Conservation (phyloP, 1,284 basidiomycete species). For the Microbotryum lychnidis-dioicae region DNA sequence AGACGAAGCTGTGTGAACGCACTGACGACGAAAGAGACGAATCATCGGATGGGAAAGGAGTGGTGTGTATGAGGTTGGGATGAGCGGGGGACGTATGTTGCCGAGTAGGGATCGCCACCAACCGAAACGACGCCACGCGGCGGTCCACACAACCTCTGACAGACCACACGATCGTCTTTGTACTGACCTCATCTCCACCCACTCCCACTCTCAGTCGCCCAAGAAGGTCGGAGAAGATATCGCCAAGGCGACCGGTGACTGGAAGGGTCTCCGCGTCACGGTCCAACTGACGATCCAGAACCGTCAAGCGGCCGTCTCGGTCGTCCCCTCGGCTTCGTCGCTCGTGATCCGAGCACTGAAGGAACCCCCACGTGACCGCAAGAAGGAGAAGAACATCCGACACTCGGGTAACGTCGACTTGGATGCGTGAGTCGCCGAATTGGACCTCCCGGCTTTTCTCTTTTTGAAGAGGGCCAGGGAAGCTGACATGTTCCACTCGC, state of each 20-base stretch:
- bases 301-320: conserved; percentile 93
- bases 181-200: conserved; percentile 3
- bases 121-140: conserved; percentile 1
- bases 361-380: conserved; percentile 97
- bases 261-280: conserved; percentile 99
- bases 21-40: no score
- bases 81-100: neutral
- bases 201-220: conserved; percentile 61
- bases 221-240: conserved; percentile 99
- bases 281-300: conserved; percentile 99
- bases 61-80: no score
- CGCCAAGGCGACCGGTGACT: conserved; percentile 94
- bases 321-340: conserved; percentile 95
- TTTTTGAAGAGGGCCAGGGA: neutral
- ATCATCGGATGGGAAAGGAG: no score
- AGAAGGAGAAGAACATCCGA: conserved; percentile 99
- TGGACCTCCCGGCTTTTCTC: no score
- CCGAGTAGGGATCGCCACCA: neutral
- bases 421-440: conserved; percentile 53
- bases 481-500: neutral
- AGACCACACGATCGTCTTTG: neutral
- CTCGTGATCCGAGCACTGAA: conserved; percentile 98
- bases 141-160: neutral
- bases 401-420: conserved; percentile 91
- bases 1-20: no score